Evolutionary conservation across 805 yeast species (phyloP), one percentile per base, ranked within the genome.

Genomic region (Barnettozyma populi): DNA sequence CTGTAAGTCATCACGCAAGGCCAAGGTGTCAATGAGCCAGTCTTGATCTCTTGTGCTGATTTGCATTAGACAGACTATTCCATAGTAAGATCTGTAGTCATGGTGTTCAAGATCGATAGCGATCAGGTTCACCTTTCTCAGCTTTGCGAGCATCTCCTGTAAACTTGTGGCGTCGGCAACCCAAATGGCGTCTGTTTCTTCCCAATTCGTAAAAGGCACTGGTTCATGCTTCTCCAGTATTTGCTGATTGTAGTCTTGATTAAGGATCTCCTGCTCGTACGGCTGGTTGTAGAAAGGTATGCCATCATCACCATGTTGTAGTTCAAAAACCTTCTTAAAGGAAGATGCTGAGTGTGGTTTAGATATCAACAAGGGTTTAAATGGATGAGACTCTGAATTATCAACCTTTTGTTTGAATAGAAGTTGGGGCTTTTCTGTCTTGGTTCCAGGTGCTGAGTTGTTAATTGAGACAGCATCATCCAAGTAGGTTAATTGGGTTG

Each of bases 101-200:
- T 94, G 99, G 66, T 94, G 99, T 62, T 94, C 99, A 51, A 94
- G 76, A 73, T 94, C 99, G 14, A 94, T 84, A 2, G 98, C 99
- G 36, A 94, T 78, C 47, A 80, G 95, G 2, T 71, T 67, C 48
- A 74, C 72, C 4, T 63, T 60, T 44, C 65, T 62, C 40, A 94
- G 70, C 7, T 73, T 76, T 1, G 66, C 61, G 1, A 88, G 53
- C 84, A 94, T 77, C 6, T 61, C 64, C 1, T 67, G 57, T 23
- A 94, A 63, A 21, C 70, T 67, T 20, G 74, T 80, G 1, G 69
- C 65, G 1, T 75, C 72, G 53, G 86, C 90, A 0, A 94, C 86
- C 87, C 94, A 88, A 2, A 70, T 73, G 13, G 92, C 83, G 13
- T 70, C 69, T 1, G 84, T 76, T 2, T 74, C 60, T 7, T 72